Evolutionary conservation across 345 rosid genomes (phyloP).

Genomic region (Eutrema yunnanense): DNA sequence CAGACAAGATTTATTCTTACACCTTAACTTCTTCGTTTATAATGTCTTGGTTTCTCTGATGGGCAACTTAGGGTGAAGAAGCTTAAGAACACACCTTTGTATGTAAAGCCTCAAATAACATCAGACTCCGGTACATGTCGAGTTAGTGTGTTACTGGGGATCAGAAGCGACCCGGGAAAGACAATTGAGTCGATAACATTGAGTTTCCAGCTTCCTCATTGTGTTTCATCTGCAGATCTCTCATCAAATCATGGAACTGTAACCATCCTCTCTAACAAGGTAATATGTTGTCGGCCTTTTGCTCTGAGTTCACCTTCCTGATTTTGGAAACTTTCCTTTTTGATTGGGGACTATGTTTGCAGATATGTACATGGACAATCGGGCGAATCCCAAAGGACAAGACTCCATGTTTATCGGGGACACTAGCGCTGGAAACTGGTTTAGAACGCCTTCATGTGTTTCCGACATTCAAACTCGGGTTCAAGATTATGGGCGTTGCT

Average conservation of each 20-base stretch:
- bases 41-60: not conserved
- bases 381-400: slow-evolving; percentile 82
- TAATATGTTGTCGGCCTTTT: slow-evolving; percentile 2
- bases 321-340: not conserved
- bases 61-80: slow-evolving; percentile 59
- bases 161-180: slow-evolving; percentile 81
- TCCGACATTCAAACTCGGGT: slow-evolving; percentile 68
- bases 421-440: slow-evolving; percentile 52
- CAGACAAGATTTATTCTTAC: not conserved
- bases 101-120: slow-evolving; percentile 87
- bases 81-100: slow-evolving; percentile 75
- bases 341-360: slow-evolving; percentile 11
- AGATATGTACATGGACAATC: slow-evolving; percentile 84
- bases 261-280: slow-evolving; percentile 75
- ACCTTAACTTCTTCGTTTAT: slow-evolving; percentile 46
- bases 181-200: slow-evolving; percentile 65
- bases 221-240: slow-evolving; percentile 72
- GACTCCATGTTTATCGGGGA: slow-evolving; percentile 75
- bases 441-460: slow-evolving; percentile 70
- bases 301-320: not conserved
- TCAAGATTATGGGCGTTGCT: slow-evolving; percentile 83
- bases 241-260: slow-evolving; percentile 88
- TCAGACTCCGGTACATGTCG: slow-evolving; percentile 73
- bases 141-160: slow-evolving; percentile 68
- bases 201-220: slow-evolving; percentile 75